These are phyloP conservation scores for Ciborinia camelliae DNA, from an alignment of 2,329 filamentous ascomycete genomes.

Conservation along the genomic window DNA sequence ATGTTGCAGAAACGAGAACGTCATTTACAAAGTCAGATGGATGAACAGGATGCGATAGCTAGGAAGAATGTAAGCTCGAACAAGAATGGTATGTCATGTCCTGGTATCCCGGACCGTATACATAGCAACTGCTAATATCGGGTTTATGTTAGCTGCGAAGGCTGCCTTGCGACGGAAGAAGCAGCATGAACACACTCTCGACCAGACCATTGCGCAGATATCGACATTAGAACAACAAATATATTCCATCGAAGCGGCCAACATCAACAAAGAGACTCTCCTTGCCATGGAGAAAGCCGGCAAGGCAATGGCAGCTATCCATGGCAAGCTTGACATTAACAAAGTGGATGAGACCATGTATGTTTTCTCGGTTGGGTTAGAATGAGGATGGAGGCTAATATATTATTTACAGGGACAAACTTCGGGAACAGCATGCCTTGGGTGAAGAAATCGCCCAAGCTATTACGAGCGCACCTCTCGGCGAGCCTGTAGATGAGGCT, in stretches of 20 bases:
- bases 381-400: constrained; percentile 35
- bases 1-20: constrained; percentile 97
- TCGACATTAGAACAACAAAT: constrained; percentile 92
- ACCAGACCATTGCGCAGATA: constrained; percentile 88
- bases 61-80: constrained; percentile 85
- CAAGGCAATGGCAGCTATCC: constrained; percentile 88
- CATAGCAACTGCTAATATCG: constrained; percentile 1
- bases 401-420: constrained; percentile 64
- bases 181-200: constrained; percentile 83
- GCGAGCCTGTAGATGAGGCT: constrained; percentile 73
- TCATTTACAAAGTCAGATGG: constrained; percentile 87
- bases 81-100: constrained; percentile 76
- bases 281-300: constrained; percentile 90
- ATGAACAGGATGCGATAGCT: constrained; percentile 84
- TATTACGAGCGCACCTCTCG: constrained; percentile 68
- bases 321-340: constrained; percentile 84
- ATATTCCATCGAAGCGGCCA: constrained; percentile 93
- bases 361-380: constrained; percentile 39
- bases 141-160: constrained; percentile 67
- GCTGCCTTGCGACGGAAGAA: constrained; percentile 91
- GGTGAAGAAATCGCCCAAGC: constrained; percentile 89
- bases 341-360: constrained; percentile 96
- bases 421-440: constrained; percentile 88
- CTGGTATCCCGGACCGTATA: background rate
- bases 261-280: constrained; percentile 97